Evolutionary conservation across 2,329 filamentous ascomycete species (phyloP).

Genomic region (Chaetomiaceae sp.): DNA sequence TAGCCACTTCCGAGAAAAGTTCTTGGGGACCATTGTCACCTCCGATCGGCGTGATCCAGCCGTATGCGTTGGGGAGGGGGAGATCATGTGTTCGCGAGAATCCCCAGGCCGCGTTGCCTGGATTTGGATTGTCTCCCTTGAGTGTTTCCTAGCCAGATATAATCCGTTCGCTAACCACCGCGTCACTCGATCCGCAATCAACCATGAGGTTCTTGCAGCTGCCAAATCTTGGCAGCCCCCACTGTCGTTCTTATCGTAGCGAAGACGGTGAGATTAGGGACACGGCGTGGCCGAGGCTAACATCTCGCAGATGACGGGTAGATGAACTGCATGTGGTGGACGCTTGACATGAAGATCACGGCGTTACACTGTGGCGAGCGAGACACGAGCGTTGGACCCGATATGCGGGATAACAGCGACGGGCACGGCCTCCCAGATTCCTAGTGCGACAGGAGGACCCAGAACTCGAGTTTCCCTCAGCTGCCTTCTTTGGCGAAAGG

Average conservation of each 20-base stretch:
- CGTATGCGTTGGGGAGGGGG: neutral
- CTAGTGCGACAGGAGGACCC: neutral
- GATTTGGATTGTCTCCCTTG: neutral
- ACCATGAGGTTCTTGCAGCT: too few relatives aligned
- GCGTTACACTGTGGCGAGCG: neutral
- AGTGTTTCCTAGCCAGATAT: too few relatives aligned
- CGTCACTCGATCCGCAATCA: too few relatives aligned
- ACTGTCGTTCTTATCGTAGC: neutral
- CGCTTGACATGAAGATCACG: constrained; percentile 4
- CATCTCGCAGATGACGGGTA: too few relatives aligned
- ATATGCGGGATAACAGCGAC: neutral
- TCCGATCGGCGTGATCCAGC: neutral
- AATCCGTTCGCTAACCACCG: too few relatives aligned
- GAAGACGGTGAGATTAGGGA: too few relatives aligned
- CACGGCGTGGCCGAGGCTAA: too few relatives aligned
- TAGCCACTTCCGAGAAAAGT: too few relatives aligned
- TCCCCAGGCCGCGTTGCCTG: constrained; percentile 13
- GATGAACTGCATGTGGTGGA: too few relatives aligned
- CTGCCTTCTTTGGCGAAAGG: neutral
- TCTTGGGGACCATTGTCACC: neutral
- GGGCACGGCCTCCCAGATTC: too few relatives aligned
- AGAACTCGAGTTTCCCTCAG: too few relatives aligned
- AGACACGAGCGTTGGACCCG: neutral
- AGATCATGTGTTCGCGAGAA: neutral
- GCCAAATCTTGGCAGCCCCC: neutral